Base-by-base conservation (phyloP, 345 rosid genomes). In the Nephelium lappaceum region DNA sequence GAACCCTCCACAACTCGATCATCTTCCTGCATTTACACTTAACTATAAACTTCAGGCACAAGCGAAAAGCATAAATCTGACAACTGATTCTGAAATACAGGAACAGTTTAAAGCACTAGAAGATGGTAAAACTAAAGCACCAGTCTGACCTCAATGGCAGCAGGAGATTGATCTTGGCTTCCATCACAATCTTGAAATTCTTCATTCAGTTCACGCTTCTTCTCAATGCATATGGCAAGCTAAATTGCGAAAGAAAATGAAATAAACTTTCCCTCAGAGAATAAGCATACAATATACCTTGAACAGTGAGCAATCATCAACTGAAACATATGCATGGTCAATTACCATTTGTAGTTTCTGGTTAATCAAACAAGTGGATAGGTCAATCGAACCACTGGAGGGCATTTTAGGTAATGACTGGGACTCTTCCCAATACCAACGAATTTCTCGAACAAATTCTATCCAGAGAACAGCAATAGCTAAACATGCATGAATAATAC, bases 371-470 rank as follows among this genome's bases (percentile, higher is more conserved):
- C 98, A 95, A 65, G 95, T 91, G 31, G 94, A 86, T 66, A 96
- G 82, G 87, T 93, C 98, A 87, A 96, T 89, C 43, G 90, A 83
- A 81, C 94, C 91, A 83, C 82, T 81, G 24, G 65, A 58, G 55
- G 85, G 87, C 88, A 93, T 84, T 87, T 88, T 91, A 53, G 99
- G 97, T 85, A 96, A 80, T 16, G 93, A 86, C 72, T 94, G 97
- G 65, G 93, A 81, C 86, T 96, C 99, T 85, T 96, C 99, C 99
- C 98, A 96, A 77, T 88, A 94, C 96, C 95, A 96, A 77, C 98
- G 98, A 78, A 92, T 93, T 91, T 96, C 99, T 74, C 95, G 94
- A 81, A 92, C 92, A 80, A 96, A 96, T 83, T 96, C 97, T 82
- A 93, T 75, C 99, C 99, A 95, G 80, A 95, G 93, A 66, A 81